A percentile compares a stretch with the other conserved stretches of the same genome.
These are phyloP conservation scores for Calocybe cyanea DNA, from an alignment of 768 basidiomycete species.

Conservation along the genomic window DNA sequence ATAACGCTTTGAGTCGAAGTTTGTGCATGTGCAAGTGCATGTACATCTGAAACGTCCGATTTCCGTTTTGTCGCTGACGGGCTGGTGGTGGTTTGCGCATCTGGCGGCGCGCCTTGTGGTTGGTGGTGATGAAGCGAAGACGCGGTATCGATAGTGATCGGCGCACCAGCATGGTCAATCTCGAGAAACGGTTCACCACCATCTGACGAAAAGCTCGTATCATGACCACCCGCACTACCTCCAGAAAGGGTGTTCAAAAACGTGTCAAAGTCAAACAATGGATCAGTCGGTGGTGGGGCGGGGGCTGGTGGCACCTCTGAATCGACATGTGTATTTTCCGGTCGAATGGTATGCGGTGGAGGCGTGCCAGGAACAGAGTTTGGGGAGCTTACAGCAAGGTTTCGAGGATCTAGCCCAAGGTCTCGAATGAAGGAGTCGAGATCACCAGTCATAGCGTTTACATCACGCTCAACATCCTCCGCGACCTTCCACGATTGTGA, in stretches of 20 bases:
- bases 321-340: conserved; percentile 6
- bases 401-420: conserved; percentile 28
- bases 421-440: conserved; percentile 71
- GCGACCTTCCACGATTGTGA: conserved; percentile 46
- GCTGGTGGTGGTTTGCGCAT: conserved; percentile 10
- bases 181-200: conserved; percentile 7
- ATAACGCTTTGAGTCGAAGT: not conserved
- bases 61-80: conserved; percentile 16
- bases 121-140: not conserved
- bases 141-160: not conserved
- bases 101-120: not conserved
- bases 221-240: not conserved
- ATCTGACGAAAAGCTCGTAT: conserved; percentile 2
- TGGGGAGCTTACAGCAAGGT: conserved; percentile 1
- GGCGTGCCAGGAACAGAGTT: conserved; percentile 6
- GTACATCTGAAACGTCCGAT: conserved; percentile 15
- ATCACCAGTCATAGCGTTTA: conserved; percentile 62
- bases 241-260: conserved; percentile 13
- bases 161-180: conserved; percentile 1
- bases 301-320: not conserved
- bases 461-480: conserved; percentile 66
- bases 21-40: conserved; percentile 1
- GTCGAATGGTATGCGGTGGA: conserved; percentile 7
- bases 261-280: conserved; percentile 15
- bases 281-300: not conserved